Evolutionary conservation across 495 filamentous ascomycete genomes (phyloP).

Genomic region (Podospora australis): DNA sequence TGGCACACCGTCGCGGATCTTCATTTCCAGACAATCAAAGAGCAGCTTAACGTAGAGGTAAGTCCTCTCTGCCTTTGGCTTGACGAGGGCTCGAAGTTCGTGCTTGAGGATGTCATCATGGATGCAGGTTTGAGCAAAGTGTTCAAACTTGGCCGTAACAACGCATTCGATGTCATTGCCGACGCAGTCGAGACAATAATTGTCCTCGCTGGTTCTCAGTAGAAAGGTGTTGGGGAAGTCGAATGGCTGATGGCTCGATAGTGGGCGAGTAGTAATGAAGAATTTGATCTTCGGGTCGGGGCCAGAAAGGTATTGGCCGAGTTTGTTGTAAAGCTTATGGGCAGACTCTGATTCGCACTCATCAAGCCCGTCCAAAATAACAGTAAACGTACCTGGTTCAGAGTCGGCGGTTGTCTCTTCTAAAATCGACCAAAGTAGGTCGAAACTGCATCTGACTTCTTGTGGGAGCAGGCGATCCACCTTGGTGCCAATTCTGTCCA

Average conservation of each 20-base stretch:
- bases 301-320: constrained; percentile 7
- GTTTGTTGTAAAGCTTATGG: constrained; percentile 10
- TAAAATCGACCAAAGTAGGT: constrained; percentile 14
- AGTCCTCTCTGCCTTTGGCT: constrained; percentile 11
- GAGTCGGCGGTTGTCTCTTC: constrained; percentile 4
- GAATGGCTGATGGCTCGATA: constrained; percentile 1
- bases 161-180: constrained; percentile 19
- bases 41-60: constrained; percentile 21
- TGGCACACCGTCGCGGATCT: constrained; percentile 12
- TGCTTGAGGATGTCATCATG: constrained; percentile 8
- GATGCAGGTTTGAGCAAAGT: constrained; percentile 13
- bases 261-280: constrained; percentile 13
- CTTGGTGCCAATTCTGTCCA: constrained; percentile 10
- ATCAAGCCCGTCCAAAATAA: constrained; percentile 15
- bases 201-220: constrained; percentile 13
- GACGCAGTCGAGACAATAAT: constrained; percentile 12
- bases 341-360: constrained; percentile 17
- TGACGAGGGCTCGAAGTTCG: constrained; percentile 11
- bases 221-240: background rate
- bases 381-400: constrained; percentile 13
- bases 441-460: constrained; percentile 17
- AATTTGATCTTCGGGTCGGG: constrained; percentile 13
- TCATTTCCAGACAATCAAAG: constrained; percentile 16
- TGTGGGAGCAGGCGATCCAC: constrained; percentile 11
- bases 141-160: constrained; percentile 12